Evolutionary conservation across 2,329 filamentous ascomycete species (phyloP).

Genomic region (Bipolaris oryzae): DNA sequence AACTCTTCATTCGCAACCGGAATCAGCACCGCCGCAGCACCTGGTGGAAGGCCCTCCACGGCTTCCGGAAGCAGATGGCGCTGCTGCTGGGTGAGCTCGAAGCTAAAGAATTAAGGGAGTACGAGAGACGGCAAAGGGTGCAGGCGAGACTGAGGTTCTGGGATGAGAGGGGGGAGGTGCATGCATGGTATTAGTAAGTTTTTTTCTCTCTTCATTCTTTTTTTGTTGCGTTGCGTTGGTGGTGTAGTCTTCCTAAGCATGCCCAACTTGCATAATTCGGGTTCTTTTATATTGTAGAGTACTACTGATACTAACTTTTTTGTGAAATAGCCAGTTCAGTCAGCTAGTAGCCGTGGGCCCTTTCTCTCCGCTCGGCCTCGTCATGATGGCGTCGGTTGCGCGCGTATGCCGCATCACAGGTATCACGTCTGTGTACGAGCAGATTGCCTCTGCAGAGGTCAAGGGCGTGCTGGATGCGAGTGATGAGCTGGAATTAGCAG

Average conservation of each 20-base stretch:
- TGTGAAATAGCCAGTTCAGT: slow-evolving; percentile 46
- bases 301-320: slow-evolving; percentile 13
- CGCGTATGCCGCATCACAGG: slow-evolving; percentile 50
- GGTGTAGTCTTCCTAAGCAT: too few relatives aligned
- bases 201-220: not conserved
- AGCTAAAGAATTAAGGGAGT: slow-evolving; percentile 18
- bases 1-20: slow-evolving; percentile 81
- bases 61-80: slow-evolving; percentile 70
- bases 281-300: too few relatives aligned
- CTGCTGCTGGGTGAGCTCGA: slow-evolving; percentile 56
- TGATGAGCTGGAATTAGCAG: slow-evolving; percentile 48
- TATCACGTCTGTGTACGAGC: slow-evolving; percentile 51
- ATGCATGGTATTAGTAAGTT: slow-evolving; percentile 48
- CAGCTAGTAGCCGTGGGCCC: slow-evolving; percentile 54
- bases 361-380: slow-evolving; percentile 54
- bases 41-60: slow-evolving; percentile 80
- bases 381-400: slow-evolving; percentile 51
- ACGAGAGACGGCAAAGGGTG: slow-evolving; percentile 29
- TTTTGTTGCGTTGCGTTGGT: too few relatives aligned
- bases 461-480: slow-evolving; percentile 51
- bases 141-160: slow-evolving; percentile 46
- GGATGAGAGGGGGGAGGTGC: slow-evolving; percentile 44
- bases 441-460: slow-evolving; percentile 51
- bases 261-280: too few relatives aligned
- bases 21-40: slow-evolving; percentile 84